phyloP scores from a whole-genome alignment of 2,329 filamentous ascomycete genomes.

The Periconia sp. region DNA sequence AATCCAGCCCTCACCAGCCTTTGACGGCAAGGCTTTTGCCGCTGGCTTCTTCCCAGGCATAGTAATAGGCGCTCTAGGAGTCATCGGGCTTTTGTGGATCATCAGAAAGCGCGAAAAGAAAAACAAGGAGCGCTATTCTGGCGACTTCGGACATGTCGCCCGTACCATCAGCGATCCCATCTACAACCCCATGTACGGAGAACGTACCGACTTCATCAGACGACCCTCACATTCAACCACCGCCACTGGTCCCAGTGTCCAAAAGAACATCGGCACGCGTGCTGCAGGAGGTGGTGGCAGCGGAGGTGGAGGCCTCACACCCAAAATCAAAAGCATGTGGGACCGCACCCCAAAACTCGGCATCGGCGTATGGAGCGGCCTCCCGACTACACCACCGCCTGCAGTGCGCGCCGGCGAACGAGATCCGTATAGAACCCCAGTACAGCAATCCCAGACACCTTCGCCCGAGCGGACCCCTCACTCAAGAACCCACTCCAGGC shows the following conservation, averaged over 20 bases:
- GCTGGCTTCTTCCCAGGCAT: conserved; percentile 43
- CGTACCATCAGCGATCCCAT: conserved; percentile 43
- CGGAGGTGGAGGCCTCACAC: conserved; percentile 27
- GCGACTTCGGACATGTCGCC: conserved; percentile 42
- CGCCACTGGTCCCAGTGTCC: conserved; percentile 23
- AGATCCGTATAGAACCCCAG: conserved; percentile 36
- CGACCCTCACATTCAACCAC: conserved; percentile 28
- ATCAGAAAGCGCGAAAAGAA: conserved; percentile 37
- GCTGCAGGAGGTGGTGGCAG: conserved; percentile 11
- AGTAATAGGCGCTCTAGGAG: conserved; percentile 36
- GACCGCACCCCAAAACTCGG: conserved; percentile 37
- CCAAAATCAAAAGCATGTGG: conserved; percentile 39
- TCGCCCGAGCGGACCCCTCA: conserved; percentile 14
- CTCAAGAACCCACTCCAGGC: conserved; percentile 12
- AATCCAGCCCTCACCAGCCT: conserved; percentile 17
- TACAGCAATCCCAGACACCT: conserved; percentile 21
- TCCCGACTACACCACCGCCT: conserved; percentile 23
- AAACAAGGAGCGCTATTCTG: conserved; percentile 35
- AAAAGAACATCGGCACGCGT: conserved; percentile 21
- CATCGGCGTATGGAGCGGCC: conserved; percentile 26
- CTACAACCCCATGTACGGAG: conserved; percentile 39
- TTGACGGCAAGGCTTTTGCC: conserved; percentile 40
- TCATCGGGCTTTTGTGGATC: conserved; percentile 35
- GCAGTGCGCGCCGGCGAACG: conserved; percentile 26
- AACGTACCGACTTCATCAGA: conserved; percentile 41